phyloP scores from a whole-genome alignment of 345 rosid species.

The Carallia pectinifolia region DNA sequence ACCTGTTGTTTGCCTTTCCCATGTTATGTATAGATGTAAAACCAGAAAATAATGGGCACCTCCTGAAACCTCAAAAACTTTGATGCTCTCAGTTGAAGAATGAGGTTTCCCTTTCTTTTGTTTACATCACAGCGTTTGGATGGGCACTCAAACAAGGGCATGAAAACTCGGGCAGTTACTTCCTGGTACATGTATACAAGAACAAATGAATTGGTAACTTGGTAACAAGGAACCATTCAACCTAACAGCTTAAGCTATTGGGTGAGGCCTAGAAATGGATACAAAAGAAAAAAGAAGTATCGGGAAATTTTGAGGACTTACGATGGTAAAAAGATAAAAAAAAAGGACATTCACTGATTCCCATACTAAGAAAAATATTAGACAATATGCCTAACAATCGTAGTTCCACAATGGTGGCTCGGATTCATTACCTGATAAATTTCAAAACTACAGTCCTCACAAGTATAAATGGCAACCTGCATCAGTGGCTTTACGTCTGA shows the following conservation, averaged over 20 bases:
- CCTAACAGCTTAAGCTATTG: too few species aligned
- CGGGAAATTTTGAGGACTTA: too few species aligned
- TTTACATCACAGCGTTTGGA: conserved; percentile 64
- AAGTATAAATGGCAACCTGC: conserved; percentile 97
- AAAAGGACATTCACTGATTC: not conserved
- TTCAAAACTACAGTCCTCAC: conserved; percentile 95
- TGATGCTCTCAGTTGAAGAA: conserved; percentile 97
- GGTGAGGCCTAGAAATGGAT: too few species aligned
- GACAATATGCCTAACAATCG: not conserved
- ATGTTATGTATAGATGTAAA: conserved; percentile 10
- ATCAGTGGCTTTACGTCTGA: conserved; percentile 98
- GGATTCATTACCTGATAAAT: conserved; percentile 76
- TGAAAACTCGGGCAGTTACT: conserved; percentile 88
- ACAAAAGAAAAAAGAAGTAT: too few species aligned
- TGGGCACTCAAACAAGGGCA: conserved; percentile 93
- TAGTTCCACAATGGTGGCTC: not conserved
- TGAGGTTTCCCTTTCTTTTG: conserved; percentile 71
- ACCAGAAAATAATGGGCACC: conserved; percentile 41
- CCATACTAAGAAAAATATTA: not conserved
- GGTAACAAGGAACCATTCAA: not conserved
- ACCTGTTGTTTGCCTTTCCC: not conserved
- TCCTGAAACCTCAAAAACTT: conserved; percentile 96
- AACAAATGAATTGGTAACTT: conserved; percentile 10
- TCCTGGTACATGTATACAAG: conserved; percentile 48
- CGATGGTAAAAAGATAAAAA: not conserved